Evolutionary conservation across 2,329 filamentous ascomycete species (phyloP).

Genomic region (Fusarium acutatum): DNA sequence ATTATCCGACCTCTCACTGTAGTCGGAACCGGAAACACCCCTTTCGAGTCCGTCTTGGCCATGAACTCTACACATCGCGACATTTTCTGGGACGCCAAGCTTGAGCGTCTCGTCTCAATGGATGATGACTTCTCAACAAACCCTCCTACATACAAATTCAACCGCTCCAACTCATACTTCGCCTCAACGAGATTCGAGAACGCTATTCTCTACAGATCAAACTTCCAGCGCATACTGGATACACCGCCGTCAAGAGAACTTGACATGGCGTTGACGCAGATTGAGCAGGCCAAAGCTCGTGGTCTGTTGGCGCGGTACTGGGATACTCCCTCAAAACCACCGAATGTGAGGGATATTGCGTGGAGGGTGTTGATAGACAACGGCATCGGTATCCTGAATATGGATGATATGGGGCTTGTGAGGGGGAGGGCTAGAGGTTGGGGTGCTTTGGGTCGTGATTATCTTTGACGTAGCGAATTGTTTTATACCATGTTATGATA

Average conservation of each 20-base stretch:
- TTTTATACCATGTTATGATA: not conserved
- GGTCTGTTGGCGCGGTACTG: constrained; percentile 7
- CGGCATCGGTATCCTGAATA: not conserved
- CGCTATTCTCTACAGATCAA: not conserved
- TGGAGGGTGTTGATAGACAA: constrained; percentile 15
- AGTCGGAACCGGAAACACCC: not conserved
- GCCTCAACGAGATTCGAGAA: constrained; percentile 10
- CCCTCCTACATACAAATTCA: not conserved
- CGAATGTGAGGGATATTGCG: constrained; percentile 8
- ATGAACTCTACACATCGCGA: constrained; percentile 9
- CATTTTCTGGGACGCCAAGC: constrained; percentile 23
- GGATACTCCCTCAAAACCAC: constrained; percentile 1
- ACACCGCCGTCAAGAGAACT: not conserved
- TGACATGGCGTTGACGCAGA: constrained; percentile 1
- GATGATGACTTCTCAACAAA: constrained; percentile 1
- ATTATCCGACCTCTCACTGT: constrained; percentile 2
- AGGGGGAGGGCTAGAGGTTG: constrained; percentile 10
- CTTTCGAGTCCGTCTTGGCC: not conserved
- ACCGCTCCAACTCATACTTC: constrained; percentile 15
- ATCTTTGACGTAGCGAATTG: not conserved
- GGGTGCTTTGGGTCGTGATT: not conserved
- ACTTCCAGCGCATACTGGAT: not conserved
- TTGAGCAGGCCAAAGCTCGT: constrained; percentile 10
- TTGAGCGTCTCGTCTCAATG: not conserved
- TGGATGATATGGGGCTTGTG: constrained; percentile 21